Base-by-base conservation (phyloP, 148 eudicot genomes). In the Bassia scoparia region DNA sequence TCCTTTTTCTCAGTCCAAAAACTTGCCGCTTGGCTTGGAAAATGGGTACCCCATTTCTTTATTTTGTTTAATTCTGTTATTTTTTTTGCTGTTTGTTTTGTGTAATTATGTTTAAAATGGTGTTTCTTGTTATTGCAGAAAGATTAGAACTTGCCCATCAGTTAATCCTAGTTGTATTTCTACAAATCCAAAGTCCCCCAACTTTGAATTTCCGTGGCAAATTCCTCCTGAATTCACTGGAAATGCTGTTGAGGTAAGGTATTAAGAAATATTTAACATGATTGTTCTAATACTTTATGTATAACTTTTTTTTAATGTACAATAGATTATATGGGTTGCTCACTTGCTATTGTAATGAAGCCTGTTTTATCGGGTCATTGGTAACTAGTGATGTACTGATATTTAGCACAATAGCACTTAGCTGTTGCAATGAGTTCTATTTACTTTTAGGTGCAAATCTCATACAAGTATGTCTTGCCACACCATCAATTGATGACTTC, bases 241-340 rank as follows among this genome's bases (percentile, higher is more conserved):
- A 14, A 86, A 83, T 83, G 87, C 99, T 41, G 79, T 92, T 82
- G 81, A 91, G 98, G 97, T 93, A 38, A 89, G 98, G 96, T 93
- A 38, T 23, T 59, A 14, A 7, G 5, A 14, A 14, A 21, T 16
- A 8, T 38, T 21, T 1, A 18, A 0, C 31, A 41, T 7, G 31
- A 33, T 44, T 46, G 59, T 41, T 64, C 5, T 44, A 7, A 3
- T 37, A 3, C 13, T 71, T 56, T 0, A 16, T 44, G 12, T 38
- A 27, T 9, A 3, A 37, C 9, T 33, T 9, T 33, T n/a, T n/a
- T n/a, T n/a, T n/a, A n/a, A 55, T 49, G 26, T 61, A 61, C 38
- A 46, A 6, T 44, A 23, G 2, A 52, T 60, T 1, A 34, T 73
- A 33, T 33, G 17, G 68, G 56, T 29, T 71, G 15, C 14, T 41